phyloP scores from a whole-genome alignment of 2,329 filamentous ascomycete genomes.

The Orbilia javanica region DNA sequence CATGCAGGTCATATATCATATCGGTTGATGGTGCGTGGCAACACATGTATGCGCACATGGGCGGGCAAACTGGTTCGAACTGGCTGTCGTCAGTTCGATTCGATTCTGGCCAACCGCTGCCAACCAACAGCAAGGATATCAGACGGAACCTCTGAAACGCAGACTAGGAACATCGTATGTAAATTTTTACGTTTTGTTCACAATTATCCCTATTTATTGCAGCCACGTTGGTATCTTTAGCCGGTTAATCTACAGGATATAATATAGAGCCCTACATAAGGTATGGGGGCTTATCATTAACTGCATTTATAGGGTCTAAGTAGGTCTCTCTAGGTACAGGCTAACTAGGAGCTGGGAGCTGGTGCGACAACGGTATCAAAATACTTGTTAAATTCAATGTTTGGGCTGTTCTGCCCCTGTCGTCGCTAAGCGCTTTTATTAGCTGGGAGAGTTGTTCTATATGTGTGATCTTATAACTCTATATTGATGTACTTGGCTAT shows the following conservation, averaged over 20 bases:
- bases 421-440: neutral
- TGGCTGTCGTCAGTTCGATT: neutral
- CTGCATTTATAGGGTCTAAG: neutral
- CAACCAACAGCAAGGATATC: constrained; percentile 15
- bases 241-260: neutral
- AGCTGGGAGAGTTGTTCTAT: neutral
- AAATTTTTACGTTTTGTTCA: neutral
- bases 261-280: neutral
- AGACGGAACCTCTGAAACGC: constrained; percentile 23
- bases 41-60: neutral
- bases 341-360: no score
- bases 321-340: neutral
- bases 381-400: neutral
- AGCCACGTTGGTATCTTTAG: constrained; percentile 20
- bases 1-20: neutral
- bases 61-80: neutral
- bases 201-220: constrained; percentile 9
- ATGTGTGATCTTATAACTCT: neutral
- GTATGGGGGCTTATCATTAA: no score
- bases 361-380: neutral
- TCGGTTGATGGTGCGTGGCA: neutral
- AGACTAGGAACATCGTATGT: neutral
- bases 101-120: neutral
- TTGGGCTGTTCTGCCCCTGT: neutral
- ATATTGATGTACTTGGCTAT: neutral